phyloP scores from a whole-genome alignment of 805 yeast genomes.

The Suhomyces faveliae region DNA sequence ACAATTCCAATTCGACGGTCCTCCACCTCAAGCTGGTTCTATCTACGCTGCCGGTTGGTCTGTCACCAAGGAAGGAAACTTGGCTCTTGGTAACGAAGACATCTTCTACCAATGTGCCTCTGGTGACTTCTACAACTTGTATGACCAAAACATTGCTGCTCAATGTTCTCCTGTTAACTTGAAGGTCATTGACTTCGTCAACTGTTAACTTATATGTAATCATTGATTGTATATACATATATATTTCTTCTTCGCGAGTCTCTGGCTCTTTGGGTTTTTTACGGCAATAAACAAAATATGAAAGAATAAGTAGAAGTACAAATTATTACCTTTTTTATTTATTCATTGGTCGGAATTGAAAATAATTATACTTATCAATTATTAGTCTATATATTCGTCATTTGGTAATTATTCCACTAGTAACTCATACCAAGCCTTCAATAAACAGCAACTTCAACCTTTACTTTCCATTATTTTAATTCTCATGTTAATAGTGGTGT shows the following conservation, averaged over 20 bases:
- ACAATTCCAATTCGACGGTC: slow-evolving; percentile 80
- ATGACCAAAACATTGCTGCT: slow-evolving; percentile 58
- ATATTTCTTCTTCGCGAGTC: slow-evolving; percentile 4
- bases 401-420: too few relatives aligned
- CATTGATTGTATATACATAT: not conserved
- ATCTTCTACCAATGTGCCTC: slow-evolving; percentile 73
- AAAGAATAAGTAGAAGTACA: too few relatives aligned
- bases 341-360: too few relatives aligned
- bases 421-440: too few relatives aligned
- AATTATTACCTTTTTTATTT: too few relatives aligned
- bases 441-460: too few relatives aligned
- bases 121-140: slow-evolving; percentile 76
- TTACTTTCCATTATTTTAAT: too few relatives aligned
- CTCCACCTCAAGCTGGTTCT: slow-evolving; percentile 66
- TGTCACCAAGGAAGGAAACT: slow-evolving; percentile 48
- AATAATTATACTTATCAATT: too few relatives aligned
- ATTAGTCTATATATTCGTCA: too few relatives aligned
- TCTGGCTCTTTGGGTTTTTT: not conserved
- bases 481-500: too few relatives aligned
- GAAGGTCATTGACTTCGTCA: slow-evolving; percentile 54
- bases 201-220: slow-evolving; percentile 40
- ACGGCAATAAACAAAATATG: not conserved
- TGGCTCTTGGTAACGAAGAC: slow-evolving; percentile 61
- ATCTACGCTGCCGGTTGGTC: slow-evolving; percentile 33
- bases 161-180: slow-evolving; percentile 58